phyloP scores from a whole-genome alignment of 2,329 filamentous ascomycete species.

The Aspergillus puulaauensis region DNA sequence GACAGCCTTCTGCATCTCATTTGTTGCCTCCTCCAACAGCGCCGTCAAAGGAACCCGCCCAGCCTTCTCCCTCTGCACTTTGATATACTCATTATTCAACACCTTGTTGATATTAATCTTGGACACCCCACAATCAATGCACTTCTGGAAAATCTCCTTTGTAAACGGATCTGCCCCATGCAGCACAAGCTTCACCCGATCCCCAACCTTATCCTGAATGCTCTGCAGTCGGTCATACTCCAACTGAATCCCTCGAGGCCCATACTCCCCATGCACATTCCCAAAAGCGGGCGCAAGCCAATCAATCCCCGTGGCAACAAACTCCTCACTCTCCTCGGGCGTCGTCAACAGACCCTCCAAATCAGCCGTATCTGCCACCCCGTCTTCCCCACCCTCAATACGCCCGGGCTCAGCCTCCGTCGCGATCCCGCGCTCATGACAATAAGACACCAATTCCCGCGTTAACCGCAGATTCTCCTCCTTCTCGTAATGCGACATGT shows the following conservation, averaged over 20 bases:
- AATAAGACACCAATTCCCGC: constrained; percentile 61
- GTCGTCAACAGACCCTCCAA: constrained; percentile 66
- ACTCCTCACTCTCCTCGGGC: constrained; percentile 67
- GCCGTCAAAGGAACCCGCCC: constrained; percentile 54
- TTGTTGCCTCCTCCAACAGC: constrained; percentile 55
- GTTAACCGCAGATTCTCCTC: constrained; percentile 68
- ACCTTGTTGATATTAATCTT: constrained; percentile 62
- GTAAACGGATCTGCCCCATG: constrained; percentile 61
- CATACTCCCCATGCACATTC: constrained; percentile 74
- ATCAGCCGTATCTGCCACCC: constrained; percentile 66
- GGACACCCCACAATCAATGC: constrained; percentile 55
- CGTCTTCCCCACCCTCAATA: constrained; percentile 74
- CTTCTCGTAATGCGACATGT: constrained; percentile 72
- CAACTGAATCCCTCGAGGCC: constrained; percentile 61
- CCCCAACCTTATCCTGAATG: constrained; percentile 51
- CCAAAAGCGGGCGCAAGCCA: constrained; percentile 74
- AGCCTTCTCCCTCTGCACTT: constrained; percentile 49
- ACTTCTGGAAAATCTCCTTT: constrained; percentile 54
- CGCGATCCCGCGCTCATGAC: constrained; percentile 64
- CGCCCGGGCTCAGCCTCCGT: constrained; percentile 71
- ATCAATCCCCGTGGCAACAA: constrained; percentile 70
- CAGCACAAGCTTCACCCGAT: constrained; percentile 53
- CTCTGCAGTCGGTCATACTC: constrained; percentile 57
- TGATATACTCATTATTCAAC: constrained; percentile 53
- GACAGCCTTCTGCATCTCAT: constrained; percentile 55